Base-by-base conservation (phyloP, 1,139 yeast species). In the Blastobotrys ciferrii region DNA sequence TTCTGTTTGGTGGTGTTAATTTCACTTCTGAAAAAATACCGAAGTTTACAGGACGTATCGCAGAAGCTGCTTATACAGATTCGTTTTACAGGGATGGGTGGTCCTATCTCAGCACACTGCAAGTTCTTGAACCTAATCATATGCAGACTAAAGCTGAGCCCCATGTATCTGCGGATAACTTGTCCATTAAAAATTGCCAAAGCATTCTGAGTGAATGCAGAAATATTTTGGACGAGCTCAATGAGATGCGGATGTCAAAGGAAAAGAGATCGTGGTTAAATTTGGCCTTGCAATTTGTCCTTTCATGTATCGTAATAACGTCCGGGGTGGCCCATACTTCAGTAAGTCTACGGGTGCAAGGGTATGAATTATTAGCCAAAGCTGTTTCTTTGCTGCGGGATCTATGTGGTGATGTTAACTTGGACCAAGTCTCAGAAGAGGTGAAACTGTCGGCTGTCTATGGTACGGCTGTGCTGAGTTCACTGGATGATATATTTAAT, bases 111-210 rank as follows among this genome's bases (percentile, higher is more conserved):
- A 23, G 28, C 9, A 23, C 28, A 6, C 28, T 23, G 28, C 9
- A 23, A 23, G 28, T 23, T 9, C 5, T 5, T 23, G 28, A 23
- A n/a, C n/a, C n/a, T 23, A 23, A 5, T 23, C 5, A 23, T 5
- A 23, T 9, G 28, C 5, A 23, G 9, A 23, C 5, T 9, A 6
- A 23, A 5, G 5, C 28, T 23, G 9, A 9, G 28, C 9, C 9
- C 9, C 5, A 23, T 5, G 9, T 23, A 23, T 23, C 28, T 5
- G 9, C 28, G 28, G 9, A 23, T 9, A 36, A 17, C 25, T 13
- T 36, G 14, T 36, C 40, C 11, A 36, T 36, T 19, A 13, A 28
- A 12, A 36, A 19, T 19, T 36, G 40, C 28, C 17, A 36, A n/a
- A 6, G 14, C 3, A 28, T 36, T 7, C 18, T 36, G 28, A 17